Conservation (phyloP, 1,139 yeast genomes). For the Pneumocystis murina region DNA sequence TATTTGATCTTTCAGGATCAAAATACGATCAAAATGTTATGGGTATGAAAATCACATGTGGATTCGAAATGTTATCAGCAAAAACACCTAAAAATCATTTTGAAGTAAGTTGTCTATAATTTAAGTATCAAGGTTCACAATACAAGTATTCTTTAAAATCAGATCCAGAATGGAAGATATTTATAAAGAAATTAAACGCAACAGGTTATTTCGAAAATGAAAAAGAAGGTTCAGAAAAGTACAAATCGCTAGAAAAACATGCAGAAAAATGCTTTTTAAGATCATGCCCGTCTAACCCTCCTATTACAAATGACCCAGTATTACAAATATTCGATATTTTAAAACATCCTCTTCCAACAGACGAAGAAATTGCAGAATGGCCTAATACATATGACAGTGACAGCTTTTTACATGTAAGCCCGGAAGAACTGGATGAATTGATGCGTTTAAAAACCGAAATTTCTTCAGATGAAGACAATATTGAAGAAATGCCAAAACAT, state of each 20-base stretch:
- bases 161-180: constrained; percentile 8
- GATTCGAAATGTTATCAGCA: constrained; percentile 17
- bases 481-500: constrained; percentile 1
- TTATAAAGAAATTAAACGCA: neutral
- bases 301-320: constrained; percentile 8
- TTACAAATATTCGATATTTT: constrained; percentile 5
- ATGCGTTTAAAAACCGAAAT: constrained; percentile 11
- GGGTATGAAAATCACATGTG: constrained; percentile 21
- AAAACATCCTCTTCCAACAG: constrained; percentile 12
- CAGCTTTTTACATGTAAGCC: constrained; percentile 18
- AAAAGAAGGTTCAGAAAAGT: neutral
- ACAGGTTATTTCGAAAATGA: neutral
- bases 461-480: neutral
- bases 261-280: neutral
- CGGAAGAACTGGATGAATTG: constrained; percentile 14
- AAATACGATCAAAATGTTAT: constrained; percentile 14
- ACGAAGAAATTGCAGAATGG: constrained; percentile 18
- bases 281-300: constrained; percentile 9
- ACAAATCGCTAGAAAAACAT: constrained; percentile 1
- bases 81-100: constrained; percentile 8
- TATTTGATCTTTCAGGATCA: constrained; percentile 5
- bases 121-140: constrained; percentile 12
- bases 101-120: constrained; percentile 14
- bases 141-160: constrained; percentile 9
- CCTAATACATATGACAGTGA: constrained; percentile 17